These are phyloP conservation scores for Flaveria sonorensis DNA, from an alignment of 129 eudicot genomes.

Conservation along the genomic window DNA sequence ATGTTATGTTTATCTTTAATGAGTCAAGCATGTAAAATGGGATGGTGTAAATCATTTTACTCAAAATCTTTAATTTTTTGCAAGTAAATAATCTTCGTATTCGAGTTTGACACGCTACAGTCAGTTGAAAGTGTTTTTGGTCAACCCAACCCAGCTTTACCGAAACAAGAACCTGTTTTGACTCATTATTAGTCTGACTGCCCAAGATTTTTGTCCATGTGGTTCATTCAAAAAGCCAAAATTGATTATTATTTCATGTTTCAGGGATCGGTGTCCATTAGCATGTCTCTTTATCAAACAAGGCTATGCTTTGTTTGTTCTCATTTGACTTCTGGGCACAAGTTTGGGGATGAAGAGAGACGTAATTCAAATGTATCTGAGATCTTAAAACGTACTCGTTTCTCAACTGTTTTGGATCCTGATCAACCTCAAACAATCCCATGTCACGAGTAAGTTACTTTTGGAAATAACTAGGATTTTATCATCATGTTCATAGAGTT, in stretches of 20 bases:
- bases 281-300: constrained; percentile 93
- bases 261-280: constrained; percentile 94
- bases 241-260: constrained; percentile 13
- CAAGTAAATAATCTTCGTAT: not conserved
- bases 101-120: not conserved
- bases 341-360: constrained; percentile 77
- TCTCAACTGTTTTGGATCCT: constrained; percentile 66
- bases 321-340: constrained; percentile 90
- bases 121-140: not conserved
- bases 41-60: not conserved
- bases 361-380: constrained; percentile 87
- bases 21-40: not conserved
- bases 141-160: not conserved
- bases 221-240: not conserved
- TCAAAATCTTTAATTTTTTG: not conserved
- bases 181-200: not conserved
- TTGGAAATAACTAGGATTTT: not conserved
- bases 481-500: not conserved
- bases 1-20: not conserved
- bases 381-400: constrained; percentile 80
- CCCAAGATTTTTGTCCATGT: constrained; percentile 3
- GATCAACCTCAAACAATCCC: constrained; percentile 89
- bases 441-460: constrained; percentile 77
- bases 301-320: constrained; percentile 93
- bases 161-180: not conserved